Evolutionary conservation across 1,284 basidiomycete species (phyloP).

Genomic region (Trametes polyzona): DNA sequence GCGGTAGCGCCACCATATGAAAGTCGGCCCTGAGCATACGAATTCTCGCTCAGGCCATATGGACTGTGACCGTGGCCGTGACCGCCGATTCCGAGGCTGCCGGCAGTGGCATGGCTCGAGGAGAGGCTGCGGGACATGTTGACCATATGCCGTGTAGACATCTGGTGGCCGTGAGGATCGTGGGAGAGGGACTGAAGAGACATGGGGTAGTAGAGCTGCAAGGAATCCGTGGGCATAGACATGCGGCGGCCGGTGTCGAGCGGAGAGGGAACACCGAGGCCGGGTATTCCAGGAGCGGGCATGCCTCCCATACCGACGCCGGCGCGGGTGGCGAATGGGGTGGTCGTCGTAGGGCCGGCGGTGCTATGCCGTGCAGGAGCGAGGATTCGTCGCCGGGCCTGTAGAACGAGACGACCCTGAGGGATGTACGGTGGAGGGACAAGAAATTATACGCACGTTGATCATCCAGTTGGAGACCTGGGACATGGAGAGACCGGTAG

Average conservation of each 20-base stretch:
- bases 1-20: constrained; percentile 28
- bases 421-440: not conserved
- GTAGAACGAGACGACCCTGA: constrained; percentile 5
- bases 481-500: constrained; percentile 84
- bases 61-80: constrained; percentile 31
- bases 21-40: constrained; percentile 29
- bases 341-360: constrained; percentile 73
- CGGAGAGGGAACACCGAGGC: constrained; percentile 29
- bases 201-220: constrained; percentile 76
- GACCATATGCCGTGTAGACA: constrained; percentile 36
- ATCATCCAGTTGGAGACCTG: constrained; percentile 94
- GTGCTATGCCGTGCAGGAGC: constrained; percentile 78
- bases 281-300: constrained; percentile 37
- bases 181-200: constrained; percentile 57
- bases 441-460: constrained; percentile 58
- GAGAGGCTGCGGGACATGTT: constrained; percentile 35
- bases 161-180: constrained; percentile 21
- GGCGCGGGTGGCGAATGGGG: constrained; percentile 56
- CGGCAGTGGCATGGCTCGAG: constrained; percentile 32
- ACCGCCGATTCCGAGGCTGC: constrained; percentile 27
- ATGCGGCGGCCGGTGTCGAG: constrained; percentile 42
- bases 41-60: constrained; percentile 26
- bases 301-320: constrained; percentile 23
- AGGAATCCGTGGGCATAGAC: constrained; percentile 55
- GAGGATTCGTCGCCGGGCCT: constrained; percentile 82